A percentile compares a stretch with the other conserved stretches of the same genome.
Evolutionary conservation across 1,284 basidiomycete genomes (phyloP).

Genomic region (Fistulinella staudtii): DNA sequence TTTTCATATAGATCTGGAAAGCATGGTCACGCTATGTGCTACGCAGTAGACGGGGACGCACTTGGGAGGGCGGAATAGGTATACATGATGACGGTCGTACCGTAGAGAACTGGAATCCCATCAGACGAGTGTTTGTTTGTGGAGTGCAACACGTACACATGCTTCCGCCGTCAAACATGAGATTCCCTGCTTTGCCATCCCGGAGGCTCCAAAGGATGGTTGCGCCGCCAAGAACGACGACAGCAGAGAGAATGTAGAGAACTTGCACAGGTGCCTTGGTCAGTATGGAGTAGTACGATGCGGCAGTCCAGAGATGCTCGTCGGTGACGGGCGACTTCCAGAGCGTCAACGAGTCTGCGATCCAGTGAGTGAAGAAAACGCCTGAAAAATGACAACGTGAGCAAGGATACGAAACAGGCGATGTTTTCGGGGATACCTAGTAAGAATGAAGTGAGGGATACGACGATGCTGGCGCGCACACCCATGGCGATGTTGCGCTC

Average conservation of each 20-base stretch:
- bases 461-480: slow-evolving; percentile 63
- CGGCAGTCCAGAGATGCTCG: slow-evolving; percentile 73
- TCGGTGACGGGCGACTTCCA: slow-evolving; percentile 81
- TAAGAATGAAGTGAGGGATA: slow-evolving; percentile 74
- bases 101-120: slow-evolving; percentile 59
- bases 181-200: slow-evolving; percentile 71
- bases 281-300: slow-evolving; percentile 72
- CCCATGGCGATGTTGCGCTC: slow-evolving; percentile 43
- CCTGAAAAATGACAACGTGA: slow-evolving; percentile 41
- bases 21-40: not conserved
- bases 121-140: not conserved
- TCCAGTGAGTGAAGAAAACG: slow-evolving; percentile 80
- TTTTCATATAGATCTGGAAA: slow-evolving; percentile 49
- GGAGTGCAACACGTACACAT: slow-evolving; percentile 53
- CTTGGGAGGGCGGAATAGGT: slow-evolving; percentile 69
- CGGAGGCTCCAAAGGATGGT: slow-evolving; percentile 73
- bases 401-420: not conserved
- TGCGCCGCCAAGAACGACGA: slow-evolving; percentile 55
- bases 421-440: too few species aligned
- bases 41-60: slow-evolving; percentile 37
- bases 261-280: slow-evolving; percentile 56
- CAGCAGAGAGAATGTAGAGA: slow-evolving; percentile 49
- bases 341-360: slow-evolving; percentile 77
- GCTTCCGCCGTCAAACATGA: slow-evolving; percentile 85
- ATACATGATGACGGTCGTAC: slow-evolving; percentile 64